phyloP scores from a whole-genome alignment of 768 basidiomycete genomes.

The Hypholoma sublateritium region DNA sequence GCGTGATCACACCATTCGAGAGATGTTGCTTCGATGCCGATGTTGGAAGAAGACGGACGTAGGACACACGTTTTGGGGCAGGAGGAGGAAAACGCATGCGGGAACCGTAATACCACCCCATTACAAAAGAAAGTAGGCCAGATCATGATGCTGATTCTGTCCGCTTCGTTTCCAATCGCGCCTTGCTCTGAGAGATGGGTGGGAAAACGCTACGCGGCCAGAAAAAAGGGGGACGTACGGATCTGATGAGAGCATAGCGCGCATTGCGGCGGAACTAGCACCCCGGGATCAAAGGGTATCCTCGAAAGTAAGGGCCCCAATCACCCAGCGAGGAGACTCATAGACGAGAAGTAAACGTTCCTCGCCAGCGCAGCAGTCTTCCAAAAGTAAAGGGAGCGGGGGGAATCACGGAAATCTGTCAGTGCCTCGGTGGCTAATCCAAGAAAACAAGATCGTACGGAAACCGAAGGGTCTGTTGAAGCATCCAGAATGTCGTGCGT shows the following conservation, averaged over 20 bases:
- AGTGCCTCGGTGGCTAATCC: too few relatives aligned
- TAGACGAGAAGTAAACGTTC: too few relatives aligned
- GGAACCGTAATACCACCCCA: not conserved
- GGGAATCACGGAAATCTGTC: too few relatives aligned
- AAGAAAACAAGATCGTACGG: too few relatives aligned
- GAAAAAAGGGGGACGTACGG: constrained; percentile 47
- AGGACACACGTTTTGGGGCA: constrained; percentile 4
- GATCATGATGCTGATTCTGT: constrained; percentile 38
- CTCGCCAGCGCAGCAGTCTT: too few relatives aligned
- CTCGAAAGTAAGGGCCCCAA: too few relatives aligned
- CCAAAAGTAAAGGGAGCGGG: too few relatives aligned
- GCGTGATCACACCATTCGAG: not conserved
- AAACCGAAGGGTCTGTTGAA: too few relatives aligned
- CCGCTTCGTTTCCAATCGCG: constrained; percentile 57
- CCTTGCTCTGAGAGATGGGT: constrained; percentile 51
- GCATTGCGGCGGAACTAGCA: constrained; percentile 84
- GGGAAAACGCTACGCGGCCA: not conserved
- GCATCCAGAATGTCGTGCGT: too few relatives aligned
- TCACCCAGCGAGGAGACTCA: too few relatives aligned
- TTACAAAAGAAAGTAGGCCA: not conserved
- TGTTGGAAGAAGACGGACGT: constrained; percentile 1
- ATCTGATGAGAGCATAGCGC: constrained; percentile 68
- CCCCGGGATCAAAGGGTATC: not conserved
- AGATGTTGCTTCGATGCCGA: not conserved
- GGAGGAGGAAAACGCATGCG: not conserved